Base-by-base conservation (phyloP, 1,284 basidiomycete genomes). In the Fomes fomentarius region DNA sequence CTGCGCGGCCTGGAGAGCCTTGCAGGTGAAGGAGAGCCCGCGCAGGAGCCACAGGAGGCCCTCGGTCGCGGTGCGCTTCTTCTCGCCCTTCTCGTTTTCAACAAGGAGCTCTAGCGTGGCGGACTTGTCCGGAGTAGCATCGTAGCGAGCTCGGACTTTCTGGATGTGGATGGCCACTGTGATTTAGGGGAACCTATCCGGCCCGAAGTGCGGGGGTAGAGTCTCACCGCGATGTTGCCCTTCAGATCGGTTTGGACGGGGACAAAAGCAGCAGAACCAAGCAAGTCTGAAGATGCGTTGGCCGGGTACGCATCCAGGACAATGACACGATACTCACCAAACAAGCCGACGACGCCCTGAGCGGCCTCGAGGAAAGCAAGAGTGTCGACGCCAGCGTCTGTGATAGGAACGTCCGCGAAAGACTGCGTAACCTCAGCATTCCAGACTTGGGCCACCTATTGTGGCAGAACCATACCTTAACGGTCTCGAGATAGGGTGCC, bases 21-120 rank as follows among this genome's bases (percentile, higher is more conserved):
- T 79, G 69, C 92, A 87, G 25, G 96, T 99, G 76, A 99, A 99
- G 42, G 88, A 84, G 54, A 97, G 84, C 4, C 94, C 96, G 33
- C 93, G 85, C 52, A 87, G 78, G 45, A 99, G 82, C 96, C 96
- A 99, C 74, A 98, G 78, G 50, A 98, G 81, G 15, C 93, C 95
- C 65, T 97, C 90, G 0, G 95, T 97, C 4, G 96, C 94, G 0
- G 83, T 82, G 12, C 83, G 81, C 73, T 95, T 94, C 79, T 96
- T 94, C 71, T 93, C 89, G 25, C 77, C 79, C 70, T 91, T 87
- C 74, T 99, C 97, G 67, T 91, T 89, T 66, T 82, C 81, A 9
- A 97, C 86, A 33, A 99, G 84, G 52, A 81, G 76, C 73, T 99
- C 92, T 35, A 99, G 83, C 1, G 96, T 98, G 30, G 74, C 72